Conservation (phyloP, 2,329 filamentous ascomycete species). For the Peltaster fructicola region DNA sequence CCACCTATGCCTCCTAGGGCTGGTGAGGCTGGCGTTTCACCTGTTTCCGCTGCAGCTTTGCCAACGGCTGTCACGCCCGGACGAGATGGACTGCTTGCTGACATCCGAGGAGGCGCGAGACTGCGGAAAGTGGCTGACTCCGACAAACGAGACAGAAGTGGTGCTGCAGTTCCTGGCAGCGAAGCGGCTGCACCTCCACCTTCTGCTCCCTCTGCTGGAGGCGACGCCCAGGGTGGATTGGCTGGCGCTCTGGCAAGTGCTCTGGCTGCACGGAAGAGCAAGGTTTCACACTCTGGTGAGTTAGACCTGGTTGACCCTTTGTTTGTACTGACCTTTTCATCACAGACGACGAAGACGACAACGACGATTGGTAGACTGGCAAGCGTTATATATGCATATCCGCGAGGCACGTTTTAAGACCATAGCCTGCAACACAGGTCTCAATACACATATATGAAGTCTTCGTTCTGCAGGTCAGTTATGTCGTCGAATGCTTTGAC, state of each 20-base stretch:
- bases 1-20: conserved; percentile 20
- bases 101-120: conserved; percentile 47
- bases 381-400: not conserved
- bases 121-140: conserved; percentile 59
- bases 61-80: conserved; percentile 28
- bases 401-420: no score
- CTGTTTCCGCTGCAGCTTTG: conserved; percentile 28
- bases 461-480: conserved; percentile 44
- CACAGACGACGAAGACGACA: conserved; percentile 57
- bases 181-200: conserved; percentile 36
- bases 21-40: conserved; percentile 23
- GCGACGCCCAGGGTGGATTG: conserved; percentile 22
- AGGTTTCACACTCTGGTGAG: conserved; percentile 90
- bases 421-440: no score
- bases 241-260: conserved; percentile 55
- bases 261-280: conserved; percentile 71
- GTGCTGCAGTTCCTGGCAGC: conserved; percentile 39
- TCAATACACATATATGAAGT: conserved; percentile 43
- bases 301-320: conserved; percentile 16
- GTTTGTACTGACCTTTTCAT: conserved; percentile 1
- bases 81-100: conserved; percentile 46
- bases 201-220: conserved; percentile 37
- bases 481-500: conserved; percentile 40
- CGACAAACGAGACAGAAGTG: conserved; percentile 56
- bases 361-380: conserved; percentile 54